Evolutionary conservation across 306 rosid genomes (phyloP), one percentile per base, ranked within the genome.

Genomic region (Pueraria montana): DNA sequence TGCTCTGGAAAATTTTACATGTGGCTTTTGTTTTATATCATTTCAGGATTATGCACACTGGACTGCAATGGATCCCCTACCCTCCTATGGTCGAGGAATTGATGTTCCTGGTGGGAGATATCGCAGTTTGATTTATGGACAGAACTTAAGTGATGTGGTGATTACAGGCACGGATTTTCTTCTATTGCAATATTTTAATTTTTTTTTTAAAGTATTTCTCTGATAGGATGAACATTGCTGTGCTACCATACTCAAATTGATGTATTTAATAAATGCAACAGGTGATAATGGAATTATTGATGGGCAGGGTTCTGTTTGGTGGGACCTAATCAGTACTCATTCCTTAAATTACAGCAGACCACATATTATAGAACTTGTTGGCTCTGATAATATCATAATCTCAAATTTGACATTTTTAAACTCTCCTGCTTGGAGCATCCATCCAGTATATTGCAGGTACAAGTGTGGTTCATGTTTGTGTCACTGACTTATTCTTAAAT

Each of bases 401-500:
- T 92, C 97, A 21, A 92, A 92, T 82, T 81, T 92, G 74, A 92
- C 91, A 6, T 71, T 92, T 63, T 65, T 89, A 63, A 89, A 92
- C 87, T 75, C 97, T 78, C 94, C 94, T 53, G 88, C 91, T 52
- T 92, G 90, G 93, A 67, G 78, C 83, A 85, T 92, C 68, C 97
- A 92, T 88, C 91, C 94, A 5, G 88, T 88, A 45, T 92, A 92
- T 82, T 92, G 97, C 93, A 87, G 94, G 97, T 90, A 74, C 81
- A 45, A 45, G 14, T 65, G 40, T 65, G 40, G 32, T 58, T 70
- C 59, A 61, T 46, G 38, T 63, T 77, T 80, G 62, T 64, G 58
- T 72, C 34, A 11, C 62, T 46, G 55, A 45, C 50, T 59, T 62
- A 26, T 48, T 48, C 40, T 34, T 34, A 34, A 34, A 34, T 34